Evolutionary conservation across 2,329 filamentous ascomycete genomes (phyloP), one percentile per base, ranked within the genome.

Genomic region (Aspergillus awamori): DNA sequence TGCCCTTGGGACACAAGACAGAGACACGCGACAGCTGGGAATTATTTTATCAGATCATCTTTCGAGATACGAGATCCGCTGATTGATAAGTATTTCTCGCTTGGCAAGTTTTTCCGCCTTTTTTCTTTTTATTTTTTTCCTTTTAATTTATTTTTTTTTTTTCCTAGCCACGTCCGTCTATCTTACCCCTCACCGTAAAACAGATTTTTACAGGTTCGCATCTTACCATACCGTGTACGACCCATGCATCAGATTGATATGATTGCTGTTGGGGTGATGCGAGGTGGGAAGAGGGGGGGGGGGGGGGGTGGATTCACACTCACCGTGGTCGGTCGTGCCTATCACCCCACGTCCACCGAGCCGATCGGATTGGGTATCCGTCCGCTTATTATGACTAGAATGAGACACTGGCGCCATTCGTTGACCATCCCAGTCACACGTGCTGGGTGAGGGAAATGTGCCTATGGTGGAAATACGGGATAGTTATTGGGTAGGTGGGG

Each of bases 11-110:
- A 49, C 15, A 15, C 22, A 17, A 49, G 1, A 8, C 6, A 10
- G 5, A 24, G 15, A 24, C 47, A 51, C 47, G 47, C 47, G 47
- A 51, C 24, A 51, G 20, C 10, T 33, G 11, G 11, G 13, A 13
- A 2, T 36, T 36, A 36, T 51, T 51, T 51, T 22, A 51, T 51
- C 47, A 51, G 47, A 51, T 51, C 26, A 45, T 45, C 41, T 45
- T 13, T 45, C 41, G 17, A 13, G 20, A 45, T 45, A 45, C 11
- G 47, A 51, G 47, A 51, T 28, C 47, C 47, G 47, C 47, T 30
- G 47, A 33, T 51, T 51, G 47, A 51, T 51, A 51, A 51, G 47
- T 33, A 33, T 26, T 51, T n/a, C 45, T 43, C 17, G 15, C 15
- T 28, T 51, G 20, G 10, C 20, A 4, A 20, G 41, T 6, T 22